Evolutionary conservation across 306 rosid species (phyloP), one percentile per base, ranked within the genome.

Genomic region (Ziziphus jujuba): DNA sequence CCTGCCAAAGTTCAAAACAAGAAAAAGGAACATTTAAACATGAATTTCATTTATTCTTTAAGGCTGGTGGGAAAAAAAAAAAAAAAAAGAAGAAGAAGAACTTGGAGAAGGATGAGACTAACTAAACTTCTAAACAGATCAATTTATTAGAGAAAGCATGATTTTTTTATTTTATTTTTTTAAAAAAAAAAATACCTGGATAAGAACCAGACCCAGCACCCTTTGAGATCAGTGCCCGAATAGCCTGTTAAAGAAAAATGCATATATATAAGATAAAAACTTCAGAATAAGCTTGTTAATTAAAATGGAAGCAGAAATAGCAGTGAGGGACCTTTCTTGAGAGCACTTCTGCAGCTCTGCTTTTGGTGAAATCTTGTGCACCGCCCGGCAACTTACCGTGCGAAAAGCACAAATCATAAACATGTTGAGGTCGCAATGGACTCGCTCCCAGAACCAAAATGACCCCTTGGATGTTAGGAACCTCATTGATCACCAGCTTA

Each of bases 381-480:
- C 15, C 82, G 17, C 55, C 25, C 55, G 78, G 44, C 58, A 45
- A 67, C 34, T 49, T 61, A 61, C 71, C 80, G 50, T 63, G 59
- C 5, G 80, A 73, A 72, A 88, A 90, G 76, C 80, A 70, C 74
- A 93, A 56, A 61, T 70, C 85, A 47, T 86, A 93, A 62, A 86
- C 84, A 53, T 81, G 72, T 52, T 72, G 95, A 52, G 98, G 96
- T 35, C 97, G 85, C 22, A 81, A 74, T 17, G 90, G 87, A 83
- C 86, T 86, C 21, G 85, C 84, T 58, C 98, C 98, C 63, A 93
- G 84, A 54, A 87, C 89, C 84, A 93, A 68, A 61, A 85, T 65
- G 61, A 77, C 85, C 16, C 55, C 81, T 23, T 64, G 82, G 54
- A 90, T 40, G 51, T 58, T 36, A 22, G 81, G 84, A 66, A 66